Conservation (phyloP, 192 early-diverging fungal species). For the Mortierella hygrophila region DNA sequence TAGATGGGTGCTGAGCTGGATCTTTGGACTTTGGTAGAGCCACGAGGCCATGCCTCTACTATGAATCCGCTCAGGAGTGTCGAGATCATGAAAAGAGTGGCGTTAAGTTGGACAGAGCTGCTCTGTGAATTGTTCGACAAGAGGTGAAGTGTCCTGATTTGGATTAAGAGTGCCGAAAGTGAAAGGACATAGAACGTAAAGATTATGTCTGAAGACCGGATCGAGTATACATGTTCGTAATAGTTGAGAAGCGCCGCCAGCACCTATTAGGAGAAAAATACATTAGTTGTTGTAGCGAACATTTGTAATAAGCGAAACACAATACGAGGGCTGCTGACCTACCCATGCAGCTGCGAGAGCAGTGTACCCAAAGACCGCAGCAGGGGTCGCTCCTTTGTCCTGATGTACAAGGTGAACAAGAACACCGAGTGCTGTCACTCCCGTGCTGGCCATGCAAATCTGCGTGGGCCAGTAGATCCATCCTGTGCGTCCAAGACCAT, state of each 20-base stretch:
- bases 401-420: neutral
- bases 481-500: constrained; percentile 23
- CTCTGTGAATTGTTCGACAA: neutral
- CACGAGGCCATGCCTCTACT: constrained; percentile 38
- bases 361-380: constrained; percentile 12
- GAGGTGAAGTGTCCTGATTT: constrained; percentile 11
- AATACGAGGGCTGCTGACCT: neutral
- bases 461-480: constrained; percentile 42
- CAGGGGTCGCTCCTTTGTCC: neutral
- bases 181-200: constrained; percentile 20
- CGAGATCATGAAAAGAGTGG: neutral
- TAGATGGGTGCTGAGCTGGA: constrained; percentile 5
- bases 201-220: constrained; percentile 31
- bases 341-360: constrained; percentile 4
- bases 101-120: neutral
- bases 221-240: constrained; percentile 25
- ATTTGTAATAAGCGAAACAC: no score
- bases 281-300: no score
- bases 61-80: constrained; percentile 16
- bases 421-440: neutral
- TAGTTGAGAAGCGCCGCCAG: constrained; percentile 13
- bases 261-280: neutral
- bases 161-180: constrained; percentile 14
- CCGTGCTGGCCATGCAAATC: constrained; percentile 1
- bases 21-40: constrained; percentile 15